Conservation (phyloP, 345 rosid species). For the Brassica juncea region DNA sequence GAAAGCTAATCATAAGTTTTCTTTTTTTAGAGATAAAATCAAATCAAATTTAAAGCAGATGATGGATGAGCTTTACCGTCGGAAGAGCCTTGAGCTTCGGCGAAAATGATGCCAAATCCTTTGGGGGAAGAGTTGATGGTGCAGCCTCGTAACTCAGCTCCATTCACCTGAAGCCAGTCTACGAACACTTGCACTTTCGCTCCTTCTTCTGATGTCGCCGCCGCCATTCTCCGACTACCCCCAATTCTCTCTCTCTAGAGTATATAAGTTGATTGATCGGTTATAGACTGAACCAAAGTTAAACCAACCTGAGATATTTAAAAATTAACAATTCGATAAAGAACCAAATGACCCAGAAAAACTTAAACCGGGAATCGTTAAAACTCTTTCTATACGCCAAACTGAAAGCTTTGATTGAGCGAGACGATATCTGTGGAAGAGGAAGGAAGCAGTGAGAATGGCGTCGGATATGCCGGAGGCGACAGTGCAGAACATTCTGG, state of each 20-base stretch:
- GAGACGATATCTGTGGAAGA: background rate
- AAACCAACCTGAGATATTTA: background rate
- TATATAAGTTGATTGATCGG: background rate
- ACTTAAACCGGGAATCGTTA: background rate
- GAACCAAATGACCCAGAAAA: background rate
- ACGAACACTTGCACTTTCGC: conserved; percentile 21
- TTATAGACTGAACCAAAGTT: background rate
- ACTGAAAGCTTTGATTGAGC: conserved; percentile 2
- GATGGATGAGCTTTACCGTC: conserved; percentile 43
- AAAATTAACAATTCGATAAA: background rate
- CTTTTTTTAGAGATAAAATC: background rate
- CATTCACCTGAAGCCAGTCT: conserved; percentile 55
- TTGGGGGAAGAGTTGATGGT: conserved; percentile 55
- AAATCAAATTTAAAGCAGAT: background rate
- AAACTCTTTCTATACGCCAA: background rate
- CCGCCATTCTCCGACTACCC: conserved; percentile 2
- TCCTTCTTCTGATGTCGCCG: conserved; percentile 14
- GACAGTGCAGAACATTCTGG: conserved; percentile 71
- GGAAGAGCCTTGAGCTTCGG: conserved; percentile 43
- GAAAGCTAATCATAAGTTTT: background rate
- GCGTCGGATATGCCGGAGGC: conserved; percentile 62
- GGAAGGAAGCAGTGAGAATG: conserved; percentile 25
- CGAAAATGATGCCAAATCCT: conserved; percentile 75
- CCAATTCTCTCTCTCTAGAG: background rate
- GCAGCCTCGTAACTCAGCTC: conserved; percentile 73